These are phyloP conservation scores for Phytophthora quininea DNA, from an alignment of 352 stramenopile genomes.

Conservation along the genomic window DNA sequence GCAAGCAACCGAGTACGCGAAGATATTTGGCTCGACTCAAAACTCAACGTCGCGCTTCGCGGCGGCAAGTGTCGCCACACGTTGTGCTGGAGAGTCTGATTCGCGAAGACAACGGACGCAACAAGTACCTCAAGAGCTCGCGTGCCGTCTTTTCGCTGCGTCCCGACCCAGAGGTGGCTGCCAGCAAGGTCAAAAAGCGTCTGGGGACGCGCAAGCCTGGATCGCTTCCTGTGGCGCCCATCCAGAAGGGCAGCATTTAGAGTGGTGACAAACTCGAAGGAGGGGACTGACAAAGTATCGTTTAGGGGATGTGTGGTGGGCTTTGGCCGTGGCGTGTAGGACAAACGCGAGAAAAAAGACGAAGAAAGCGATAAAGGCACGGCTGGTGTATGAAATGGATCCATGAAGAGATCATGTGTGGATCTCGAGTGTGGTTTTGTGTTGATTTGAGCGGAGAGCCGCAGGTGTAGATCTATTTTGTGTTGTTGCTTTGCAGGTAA, in stretches of 20 bases:
- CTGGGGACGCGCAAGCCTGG: slow-evolving; percentile 67
- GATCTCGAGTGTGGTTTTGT: neutral
- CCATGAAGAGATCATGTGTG: slow-evolving; percentile 4
- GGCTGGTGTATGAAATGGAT: slow-evolving; percentile 4
- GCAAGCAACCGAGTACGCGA: slow-evolving; percentile 80
- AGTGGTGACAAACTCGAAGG: neutral
- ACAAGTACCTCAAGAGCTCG: slow-evolving; percentile 87
- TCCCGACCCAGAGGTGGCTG: slow-evolving; percentile 75
- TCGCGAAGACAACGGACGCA: slow-evolving; percentile 75
- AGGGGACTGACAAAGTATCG: slow-evolving; percentile 13
- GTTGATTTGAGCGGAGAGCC: neutral
- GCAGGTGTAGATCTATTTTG: slow-evolving; percentile 1
- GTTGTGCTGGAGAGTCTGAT: slow-evolving; percentile 84
- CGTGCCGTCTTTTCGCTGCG: slow-evolving; percentile 74
- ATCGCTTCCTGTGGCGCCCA: slow-evolving; percentile 61
- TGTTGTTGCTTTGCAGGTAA: neutral
- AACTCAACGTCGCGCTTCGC: slow-evolving; percentile 65
- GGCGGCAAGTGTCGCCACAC: slow-evolving; percentile 70
- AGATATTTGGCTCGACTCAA: slow-evolving; percentile 83
- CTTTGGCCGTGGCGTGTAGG: neutral
- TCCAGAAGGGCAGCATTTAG: slow-evolving; percentile 80
- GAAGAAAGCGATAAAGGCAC: slow-evolving; percentile 2
- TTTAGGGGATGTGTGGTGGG: neutral
- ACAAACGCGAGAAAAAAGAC: slow-evolving; percentile 4
- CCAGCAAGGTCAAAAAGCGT: slow-evolving; percentile 78